phyloP scores from a whole-genome alignment of 345 rosid species.

The Gossypium stocksii region DNA sequence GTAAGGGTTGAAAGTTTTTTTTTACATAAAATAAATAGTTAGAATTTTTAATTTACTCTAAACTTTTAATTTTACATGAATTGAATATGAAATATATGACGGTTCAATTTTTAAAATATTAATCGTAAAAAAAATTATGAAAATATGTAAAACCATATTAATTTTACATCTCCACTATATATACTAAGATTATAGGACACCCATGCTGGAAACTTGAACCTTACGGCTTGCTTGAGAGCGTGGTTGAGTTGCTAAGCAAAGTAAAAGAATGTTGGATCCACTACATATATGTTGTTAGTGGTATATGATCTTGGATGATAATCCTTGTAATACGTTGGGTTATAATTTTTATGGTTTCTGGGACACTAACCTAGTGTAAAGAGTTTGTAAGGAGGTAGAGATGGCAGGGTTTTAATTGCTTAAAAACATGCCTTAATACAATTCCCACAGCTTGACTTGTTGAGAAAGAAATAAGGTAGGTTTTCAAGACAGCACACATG shows the following conservation, averaged over 20 bases:
- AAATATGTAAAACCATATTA: too few relatives aligned
- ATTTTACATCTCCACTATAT: too few relatives aligned
- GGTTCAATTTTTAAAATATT: too few relatives aligned
- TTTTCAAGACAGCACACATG: not conserved
- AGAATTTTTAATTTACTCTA: too few relatives aligned
- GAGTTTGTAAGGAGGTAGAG: conserved; percentile 68
- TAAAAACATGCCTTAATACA: conserved; percentile 32
- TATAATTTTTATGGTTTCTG: conserved; percentile 40
- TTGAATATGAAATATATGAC: too few relatives aligned
- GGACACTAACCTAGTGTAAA: conserved; percentile 63
- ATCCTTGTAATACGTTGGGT: conserved; percentile 16
- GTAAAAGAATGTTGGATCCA: conserved; percentile 51
- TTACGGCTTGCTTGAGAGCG: conserved; percentile 51
- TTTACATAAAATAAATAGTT: too few relatives aligned
- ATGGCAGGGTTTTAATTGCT: conserved; percentile 60
- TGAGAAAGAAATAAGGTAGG: conserved; percentile 30
- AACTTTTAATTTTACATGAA: too few relatives aligned
- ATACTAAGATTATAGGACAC: too few relatives aligned
- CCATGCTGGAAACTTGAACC: conserved; percentile 40
- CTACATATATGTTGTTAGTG: too few relatives aligned
- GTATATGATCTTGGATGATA: too few relatives aligned
- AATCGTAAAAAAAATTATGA: too few relatives aligned
- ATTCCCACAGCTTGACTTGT: conserved; percentile 30
- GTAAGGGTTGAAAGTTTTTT: too few relatives aligned
- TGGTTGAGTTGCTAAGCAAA: conserved; percentile 41